Evolutionary conservation across 495 filamentous ascomycete genomes (phyloP).

Genomic region (Podospora pseudocomata): DNA sequence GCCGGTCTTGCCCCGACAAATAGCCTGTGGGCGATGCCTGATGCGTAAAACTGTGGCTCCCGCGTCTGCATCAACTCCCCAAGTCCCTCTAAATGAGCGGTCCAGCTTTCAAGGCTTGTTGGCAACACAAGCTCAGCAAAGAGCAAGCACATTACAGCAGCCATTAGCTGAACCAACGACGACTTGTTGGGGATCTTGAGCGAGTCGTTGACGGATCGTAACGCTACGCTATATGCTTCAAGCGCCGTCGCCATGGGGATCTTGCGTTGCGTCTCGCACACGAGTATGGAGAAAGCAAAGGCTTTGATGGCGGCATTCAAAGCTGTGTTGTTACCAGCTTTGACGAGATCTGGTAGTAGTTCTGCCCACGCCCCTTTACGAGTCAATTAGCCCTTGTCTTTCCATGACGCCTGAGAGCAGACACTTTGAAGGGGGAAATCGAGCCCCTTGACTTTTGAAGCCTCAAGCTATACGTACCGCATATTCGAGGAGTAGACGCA

Average conservation of each 20-base stretch:
- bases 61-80: conserved; percentile 28
- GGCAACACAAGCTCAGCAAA: conserved; percentile 35
- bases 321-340: conserved; percentile 10
- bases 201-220: conserved; percentile 26
- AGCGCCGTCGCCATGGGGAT: conserved; percentile 16
- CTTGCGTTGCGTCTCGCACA: conserved; percentile 14
- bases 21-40: conserved; percentile 32
- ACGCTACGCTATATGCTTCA: conserved; percentile 28
- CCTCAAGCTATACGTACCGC: conserved; percentile 23
- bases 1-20: conserved; percentile 38
- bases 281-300: conserved; percentile 28
- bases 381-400: background rate
- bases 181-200: conserved; percentile 19
- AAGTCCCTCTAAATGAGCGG: conserved; percentile 33
- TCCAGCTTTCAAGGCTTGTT: conserved; percentile 24
- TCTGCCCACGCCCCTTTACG: conserved; percentile 31
- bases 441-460: background rate
- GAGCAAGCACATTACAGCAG: conserved; percentile 39
- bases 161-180: conserved; percentile 23
- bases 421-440: background rate
- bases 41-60: conserved; percentile 24
- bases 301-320: conserved; percentile 32
- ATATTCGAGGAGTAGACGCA: conserved; percentile 31
- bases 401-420: background rate
- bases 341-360: conserved; percentile 31